Evolutionary conservation across 768 basidiomycete genomes (phyloP).

Genomic region (Boletus vinaceobasis): DNA sequence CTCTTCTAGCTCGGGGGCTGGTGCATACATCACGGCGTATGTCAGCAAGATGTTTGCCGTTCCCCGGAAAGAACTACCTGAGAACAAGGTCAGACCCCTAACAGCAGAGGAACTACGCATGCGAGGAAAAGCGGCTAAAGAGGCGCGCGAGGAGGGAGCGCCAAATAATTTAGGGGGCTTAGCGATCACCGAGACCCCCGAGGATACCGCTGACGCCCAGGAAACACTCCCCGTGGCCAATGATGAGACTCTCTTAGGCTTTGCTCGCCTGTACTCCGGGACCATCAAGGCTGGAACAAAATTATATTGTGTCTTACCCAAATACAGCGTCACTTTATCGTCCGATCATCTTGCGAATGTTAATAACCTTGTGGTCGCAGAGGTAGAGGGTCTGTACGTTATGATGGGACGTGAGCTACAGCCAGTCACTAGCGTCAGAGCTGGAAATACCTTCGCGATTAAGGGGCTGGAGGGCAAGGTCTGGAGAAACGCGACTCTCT

Average conservation of each 20-base stretch:
- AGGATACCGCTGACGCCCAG: neutral
- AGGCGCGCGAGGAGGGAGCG: conserved; percentile 34
- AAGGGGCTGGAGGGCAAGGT: conserved; percentile 87
- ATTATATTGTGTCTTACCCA: conserved; percentile 80
- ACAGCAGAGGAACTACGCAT: conserved; percentile 83
- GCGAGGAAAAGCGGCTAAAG: conserved; percentile 55
- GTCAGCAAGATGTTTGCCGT: conserved; percentile 99
- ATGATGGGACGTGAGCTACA: conserved; percentile 99
- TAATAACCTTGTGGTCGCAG: conserved; percentile 55
- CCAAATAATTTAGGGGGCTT: conserved; percentile 21
- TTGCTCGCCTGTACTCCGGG: conserved; percentile 92
- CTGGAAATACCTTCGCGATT: conserved; percentile 94
- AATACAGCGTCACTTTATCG: conserved; percentile 64
- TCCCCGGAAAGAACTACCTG: conserved; percentile 73
- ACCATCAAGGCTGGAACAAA: conserved; percentile 61
- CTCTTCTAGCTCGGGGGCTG: conserved; percentile 54
- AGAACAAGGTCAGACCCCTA: conserved; percentile 71
- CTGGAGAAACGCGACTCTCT: conserved; percentile 87
- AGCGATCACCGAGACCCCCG: conserved; percentile 1
- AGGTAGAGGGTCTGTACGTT: conserved; percentile 78
- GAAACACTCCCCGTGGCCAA: neutral
- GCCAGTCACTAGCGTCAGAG: conserved; percentile 73
- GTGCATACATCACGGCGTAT: conserved; percentile 73
- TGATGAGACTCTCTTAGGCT: conserved; percentile 79
- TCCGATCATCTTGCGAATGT: conserved; percentile 67